A percentile compares a stretch with the other conserved stretches of the same genome.
Conservation (phyloP, 768 basidiomycete genomes). For the Podaxis mareebaensis region DNA sequence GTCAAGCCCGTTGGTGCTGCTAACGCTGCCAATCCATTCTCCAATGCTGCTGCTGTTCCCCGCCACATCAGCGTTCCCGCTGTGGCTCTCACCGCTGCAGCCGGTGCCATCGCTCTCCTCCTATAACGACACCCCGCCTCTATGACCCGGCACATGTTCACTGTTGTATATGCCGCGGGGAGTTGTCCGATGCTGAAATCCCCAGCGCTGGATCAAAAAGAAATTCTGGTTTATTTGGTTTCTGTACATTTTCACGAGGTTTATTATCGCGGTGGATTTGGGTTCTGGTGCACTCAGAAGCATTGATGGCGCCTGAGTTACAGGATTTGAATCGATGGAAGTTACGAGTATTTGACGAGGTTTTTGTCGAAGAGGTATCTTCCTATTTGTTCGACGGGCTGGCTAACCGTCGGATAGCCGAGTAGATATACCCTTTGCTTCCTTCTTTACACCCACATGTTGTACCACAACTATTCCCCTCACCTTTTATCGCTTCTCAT, state of each 20-base stretch:
- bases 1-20: constrained; percentile 43
- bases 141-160: background rate
- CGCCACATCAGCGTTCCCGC: constrained; percentile 43
- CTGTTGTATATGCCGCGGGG: background rate
- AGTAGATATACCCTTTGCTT: background rate
- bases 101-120: constrained; percentile 36
- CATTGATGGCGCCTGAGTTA: constrained; percentile 11
- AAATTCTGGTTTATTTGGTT: background rate
- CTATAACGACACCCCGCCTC: constrained; percentile 35
- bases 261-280: constrained; percentile 7
- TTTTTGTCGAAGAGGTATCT: constrained; percentile 9
- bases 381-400: constrained; percentile 11
- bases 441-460: background rate
- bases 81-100: constrained; percentile 41
- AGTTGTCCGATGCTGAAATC: background rate
- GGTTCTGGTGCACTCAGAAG: constrained; percentile 4
- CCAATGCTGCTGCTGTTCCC: constrained; percentile 32
- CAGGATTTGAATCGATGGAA: constrained; percentile 1
- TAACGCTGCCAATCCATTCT: constrained; percentile 42
- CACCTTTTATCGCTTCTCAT: background rate
- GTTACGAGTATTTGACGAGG: constrained; percentile 12
- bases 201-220: constrained; percentile 5
- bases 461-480: background rate
- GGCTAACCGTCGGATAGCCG: constrained; percentile 8
- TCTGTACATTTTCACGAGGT: constrained; percentile 6